Base-by-base conservation (phyloP, 23 red algal genomes). In the Cyanidioschyzon merolae region DNA sequence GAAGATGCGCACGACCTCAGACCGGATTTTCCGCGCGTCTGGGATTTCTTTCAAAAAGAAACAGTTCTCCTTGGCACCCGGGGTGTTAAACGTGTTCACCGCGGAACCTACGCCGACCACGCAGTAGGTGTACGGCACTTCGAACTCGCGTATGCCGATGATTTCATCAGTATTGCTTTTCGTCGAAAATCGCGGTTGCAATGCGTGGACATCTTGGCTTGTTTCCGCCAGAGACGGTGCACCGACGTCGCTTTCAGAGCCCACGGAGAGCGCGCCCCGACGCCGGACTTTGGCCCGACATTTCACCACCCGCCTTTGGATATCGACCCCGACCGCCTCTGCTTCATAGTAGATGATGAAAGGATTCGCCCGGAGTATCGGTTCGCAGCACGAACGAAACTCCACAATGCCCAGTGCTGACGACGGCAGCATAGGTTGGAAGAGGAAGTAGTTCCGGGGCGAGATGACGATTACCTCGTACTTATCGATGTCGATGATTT, bases 391-490 rank as follows among this genome's bases (percentile, higher is more conserved):
- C 38, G 84, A 87, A 30, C 92, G 84, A 77, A 89, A 89, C 75
- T 96, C 92, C 18, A 96, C 85, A 18, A 87, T 96, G 27, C 92
- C 92, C 1, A 96, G 87, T 0, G 88, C 79, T 34, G 86, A 77
- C 0, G 88, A 84, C 30, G 77, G 81, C 39, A 96, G 41, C 85
- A 96, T 77, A 0, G 92, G 92, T 37, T 87, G 90, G 68, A 96
- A 89, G 37, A 90, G 85, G 79, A 96, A 96, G 37, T 88, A 91
- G 58, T 96, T 96, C 17, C 92, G 82, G 30, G 92, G 92, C n/a
- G 92, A 90, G 30, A 96, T 68, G 15, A 89, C 63, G 21, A 77
- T 85, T 24, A 96, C 92, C 68, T 79, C 77, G 21, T 67, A 74
- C 18, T 77, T 45, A 0, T 58, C 75, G 1, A 77, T 77, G 74